Evolutionary conservation across 192 early-diverging fungal species (phyloP).

Genomic region (Hyaloraphidium curvatum): DNA sequence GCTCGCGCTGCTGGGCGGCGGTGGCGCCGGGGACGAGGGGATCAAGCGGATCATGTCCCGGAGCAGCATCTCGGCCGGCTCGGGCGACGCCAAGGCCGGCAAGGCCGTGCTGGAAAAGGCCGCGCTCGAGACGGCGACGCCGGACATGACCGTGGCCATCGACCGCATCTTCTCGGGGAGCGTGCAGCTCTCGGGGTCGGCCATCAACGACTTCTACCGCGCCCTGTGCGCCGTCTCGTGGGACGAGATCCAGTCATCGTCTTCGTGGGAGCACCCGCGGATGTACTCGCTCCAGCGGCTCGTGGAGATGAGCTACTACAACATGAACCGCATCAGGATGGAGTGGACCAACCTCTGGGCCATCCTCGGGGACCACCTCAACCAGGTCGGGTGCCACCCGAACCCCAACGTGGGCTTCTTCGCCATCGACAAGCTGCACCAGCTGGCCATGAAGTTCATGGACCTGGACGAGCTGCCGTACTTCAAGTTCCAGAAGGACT

Average conservation of each 20-base stretch:
- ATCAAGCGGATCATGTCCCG: constrained; percentile 19
- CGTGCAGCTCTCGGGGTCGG: constrained; percentile 43
- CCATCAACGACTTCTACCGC: constrained; percentile 76
- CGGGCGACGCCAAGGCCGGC: constrained; percentile 2
- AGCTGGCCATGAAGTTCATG: constrained; percentile 82
- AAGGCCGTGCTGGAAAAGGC: constrained; percentile 4
- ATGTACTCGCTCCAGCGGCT: constrained; percentile 87
- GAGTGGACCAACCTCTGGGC: constrained; percentile 91
- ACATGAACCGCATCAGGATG: constrained; percentile 85
- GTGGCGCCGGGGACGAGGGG: constrained; percentile 21
- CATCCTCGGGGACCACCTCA: constrained; percentile 63
- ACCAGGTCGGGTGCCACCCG: constrained; percentile 68
- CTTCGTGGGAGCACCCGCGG: constrained; percentile 37
- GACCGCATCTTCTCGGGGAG: constrained; percentile 74
- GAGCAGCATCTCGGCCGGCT: constrained; percentile 6
- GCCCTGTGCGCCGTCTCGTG: constrained; percentile 67
- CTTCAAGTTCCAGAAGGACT: constrained; percentile 87
- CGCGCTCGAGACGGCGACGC: constrained; percentile 11
- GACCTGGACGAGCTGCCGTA: constrained; percentile 87
- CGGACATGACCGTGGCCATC: constrained; percentile 53
- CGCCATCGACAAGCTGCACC: constrained; percentile 78
- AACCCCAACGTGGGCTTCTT: constrained; percentile 67
- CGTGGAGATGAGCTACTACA: constrained; percentile 93
- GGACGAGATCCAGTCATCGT: constrained; percentile 64
- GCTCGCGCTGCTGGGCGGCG: constrained; percentile 54